phyloP scores from a whole-genome alignment of 2,329 filamentous ascomycete genomes.

The Colletotrichum magnum region DNA sequence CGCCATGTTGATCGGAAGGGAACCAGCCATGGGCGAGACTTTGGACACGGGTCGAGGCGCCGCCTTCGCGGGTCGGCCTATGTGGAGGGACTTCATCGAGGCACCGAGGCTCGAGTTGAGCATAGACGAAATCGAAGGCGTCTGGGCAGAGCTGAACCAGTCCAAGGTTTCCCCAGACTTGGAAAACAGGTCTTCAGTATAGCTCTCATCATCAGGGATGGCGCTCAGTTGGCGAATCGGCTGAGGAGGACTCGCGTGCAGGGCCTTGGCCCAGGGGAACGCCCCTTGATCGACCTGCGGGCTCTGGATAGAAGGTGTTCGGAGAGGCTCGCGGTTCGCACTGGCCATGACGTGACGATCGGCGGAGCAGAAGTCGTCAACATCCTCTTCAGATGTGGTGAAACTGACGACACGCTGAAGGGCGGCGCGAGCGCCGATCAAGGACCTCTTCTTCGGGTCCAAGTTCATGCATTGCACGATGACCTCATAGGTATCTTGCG shows the following conservation, averaged over 20 bases:
- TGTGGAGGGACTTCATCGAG: constrained; percentile 82
- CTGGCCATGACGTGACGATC: constrained; percentile 84
- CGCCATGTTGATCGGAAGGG: constrained; percentile 84
- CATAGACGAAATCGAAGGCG: constrained; percentile 86
- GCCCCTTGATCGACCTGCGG: constrained; percentile 84
- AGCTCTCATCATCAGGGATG: constrained; percentile 85
- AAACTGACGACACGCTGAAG: constrained; percentile 88
- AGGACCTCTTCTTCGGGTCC: constrained; percentile 89
- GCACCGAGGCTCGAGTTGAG: constrained; percentile 85
- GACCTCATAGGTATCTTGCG: constrained; percentile 96
- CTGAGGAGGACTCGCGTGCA: constrained; percentile 82
- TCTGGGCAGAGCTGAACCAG: constrained; percentile 84
- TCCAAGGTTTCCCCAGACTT: constrained; percentile 80
- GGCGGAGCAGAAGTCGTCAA: constrained; percentile 93
- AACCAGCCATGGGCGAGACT: constrained; percentile 74
- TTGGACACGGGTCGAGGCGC: constrained; percentile 64
- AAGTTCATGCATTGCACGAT: constrained; percentile 91
- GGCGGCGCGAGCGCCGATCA: constrained; percentile 82
- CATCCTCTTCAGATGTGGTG: constrained; percentile 90
- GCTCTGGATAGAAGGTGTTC: constrained; percentile 94
- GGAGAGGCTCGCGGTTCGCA: constrained; percentile 93
- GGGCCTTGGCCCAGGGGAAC: constrained; percentile 95
- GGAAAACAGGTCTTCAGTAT: constrained; percentile 88
- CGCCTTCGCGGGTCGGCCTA: constrained; percentile 61
- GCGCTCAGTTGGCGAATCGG: constrained; percentile 86